A percentile compares a stretch with the other conserved stretches of the same genome.
Evolutionary conservation across 169 alveolate species (phyloP).

Genomic region (Ichthyophthirius multifiliis): DNA sequence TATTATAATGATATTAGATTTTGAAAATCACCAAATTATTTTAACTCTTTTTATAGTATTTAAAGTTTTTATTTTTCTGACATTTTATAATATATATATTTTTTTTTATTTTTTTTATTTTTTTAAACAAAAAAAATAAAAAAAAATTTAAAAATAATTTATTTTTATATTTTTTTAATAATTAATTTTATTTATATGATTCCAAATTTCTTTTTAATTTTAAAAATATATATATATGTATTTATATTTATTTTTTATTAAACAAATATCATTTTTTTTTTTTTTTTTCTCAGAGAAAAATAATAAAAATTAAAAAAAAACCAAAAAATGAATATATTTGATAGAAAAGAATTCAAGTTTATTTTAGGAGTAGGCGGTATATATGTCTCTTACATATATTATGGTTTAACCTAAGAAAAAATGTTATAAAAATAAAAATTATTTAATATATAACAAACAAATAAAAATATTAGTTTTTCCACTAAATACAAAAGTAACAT

Average conservation of each 20-base stretch:
- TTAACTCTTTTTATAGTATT: too few species aligned
- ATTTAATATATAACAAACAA: not conserved
- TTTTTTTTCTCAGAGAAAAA: not conserved
- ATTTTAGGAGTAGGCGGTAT: not conserved
- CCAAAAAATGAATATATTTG: not conserved
- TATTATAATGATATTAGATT: not conserved
- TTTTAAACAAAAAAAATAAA: too few species aligned
- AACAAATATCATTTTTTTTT: not conserved
- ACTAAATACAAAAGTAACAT: too few species aligned
- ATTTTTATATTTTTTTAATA: not conserved
- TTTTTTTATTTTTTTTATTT: too few species aligned
- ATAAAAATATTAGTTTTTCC: too few species aligned
- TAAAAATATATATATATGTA: too few species aligned
- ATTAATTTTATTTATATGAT: not conserved
- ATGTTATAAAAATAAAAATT: not conserved
- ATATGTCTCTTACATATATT: not conserved
- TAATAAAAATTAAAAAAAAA: not conserved
- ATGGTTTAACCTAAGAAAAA: not conserved
- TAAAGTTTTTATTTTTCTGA: too few species aligned
- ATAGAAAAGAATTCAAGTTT: not conserved
- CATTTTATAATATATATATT: too few species aligned
- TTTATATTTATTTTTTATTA: not conserved
- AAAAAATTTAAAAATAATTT: too few species aligned
- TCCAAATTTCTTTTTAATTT: not conserved
- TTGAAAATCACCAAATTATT: too few species aligned